Percentiles rank a stretch among this genome's conserved stretches.
These are phyloP conservation scores for Cucurbita maxima DNA, from an alignment of 306 rosid species.

Conservation along the genomic window DNA sequence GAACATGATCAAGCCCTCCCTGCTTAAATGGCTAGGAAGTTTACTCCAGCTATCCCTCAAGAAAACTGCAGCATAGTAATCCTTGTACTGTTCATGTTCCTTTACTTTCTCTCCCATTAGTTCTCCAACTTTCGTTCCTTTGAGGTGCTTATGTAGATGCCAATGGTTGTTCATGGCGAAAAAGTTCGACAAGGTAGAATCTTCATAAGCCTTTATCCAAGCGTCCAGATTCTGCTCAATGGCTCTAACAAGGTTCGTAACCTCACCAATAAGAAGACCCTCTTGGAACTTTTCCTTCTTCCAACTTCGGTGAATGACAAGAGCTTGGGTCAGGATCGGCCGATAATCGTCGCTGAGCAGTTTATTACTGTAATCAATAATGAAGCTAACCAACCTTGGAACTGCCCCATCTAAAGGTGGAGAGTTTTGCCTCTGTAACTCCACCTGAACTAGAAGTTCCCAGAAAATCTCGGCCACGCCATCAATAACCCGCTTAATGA, in stretches of 20 bases:
- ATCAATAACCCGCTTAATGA: conserved; percentile 76
- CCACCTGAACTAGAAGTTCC: conserved; percentile 81
- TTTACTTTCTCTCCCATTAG: conserved; percentile 52
- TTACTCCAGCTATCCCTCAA: conserved; percentile 90
- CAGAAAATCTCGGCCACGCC: conserved; percentile 91
- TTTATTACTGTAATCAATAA: conserved; percentile 79
- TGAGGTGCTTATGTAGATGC: conserved; percentile 73
- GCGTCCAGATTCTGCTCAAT: conserved; percentile 59
- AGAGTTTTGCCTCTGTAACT: conserved; percentile 70
- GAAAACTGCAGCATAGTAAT: conserved; percentile 43
- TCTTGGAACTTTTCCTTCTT: conserved; percentile 81
- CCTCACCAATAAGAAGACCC: conserved; percentile 50
- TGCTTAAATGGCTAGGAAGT: conserved; percentile 79
- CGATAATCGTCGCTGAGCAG: conserved; percentile 78
- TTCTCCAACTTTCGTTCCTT: conserved; percentile 71
- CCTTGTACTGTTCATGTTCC: conserved; percentile 78
- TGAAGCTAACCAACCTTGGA: conserved; percentile 63
- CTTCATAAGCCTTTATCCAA: conserved; percentile 69
- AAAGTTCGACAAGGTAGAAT: conserved; percentile 40
- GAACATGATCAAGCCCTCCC: conserved; percentile 89
- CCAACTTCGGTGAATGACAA: conserved; percentile 91
- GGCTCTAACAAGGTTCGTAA: conserved; percentile 55
- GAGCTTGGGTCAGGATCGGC: conserved; percentile 78
- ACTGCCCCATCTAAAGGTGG: conserved; percentile 81
- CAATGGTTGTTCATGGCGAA: conserved; percentile 92